A percentile compares a stretch with the other conserved stretches of the same genome.
phyloP scores from a whole-genome alignment of 2,329 filamentous ascomycete genomes.

The Exserohilum rostratum region DNA sequence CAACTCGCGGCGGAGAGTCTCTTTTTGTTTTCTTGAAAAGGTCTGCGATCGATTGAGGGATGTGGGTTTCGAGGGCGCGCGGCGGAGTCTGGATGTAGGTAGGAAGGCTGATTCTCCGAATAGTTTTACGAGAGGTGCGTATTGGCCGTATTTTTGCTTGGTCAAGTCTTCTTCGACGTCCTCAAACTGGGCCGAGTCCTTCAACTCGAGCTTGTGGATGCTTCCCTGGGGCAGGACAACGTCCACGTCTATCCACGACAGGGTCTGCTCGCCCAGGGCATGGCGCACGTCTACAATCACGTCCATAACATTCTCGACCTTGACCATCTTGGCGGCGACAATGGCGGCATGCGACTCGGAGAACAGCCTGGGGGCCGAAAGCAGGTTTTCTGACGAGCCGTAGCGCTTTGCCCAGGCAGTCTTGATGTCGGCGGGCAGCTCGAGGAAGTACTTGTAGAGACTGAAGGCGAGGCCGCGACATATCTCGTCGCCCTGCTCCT shows the following conservation, averaged over 20 bases:
- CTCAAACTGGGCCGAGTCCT: conserved; percentile 64
- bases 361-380: conserved; percentile 74
- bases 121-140: conserved; percentile 75
- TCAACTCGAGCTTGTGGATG: conserved; percentile 55
- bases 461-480: conserved; percentile 91
- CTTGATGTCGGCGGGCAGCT: conserved; percentile 80
- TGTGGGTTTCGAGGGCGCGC: conserved; percentile 85
- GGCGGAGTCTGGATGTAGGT: conserved; percentile 81
- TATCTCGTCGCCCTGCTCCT: conserved; percentile 94
- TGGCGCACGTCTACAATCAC: conserved; percentile 75
- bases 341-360: conserved; percentile 92
- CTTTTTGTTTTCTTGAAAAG: conserved; percentile 81
- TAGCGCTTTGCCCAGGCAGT: conserved; percentile 65
- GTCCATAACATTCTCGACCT: conserved; percentile 76
- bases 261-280: conserved; percentile 78
- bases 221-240: conserved; percentile 80
- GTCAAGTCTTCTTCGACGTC: conserved; percentile 69
- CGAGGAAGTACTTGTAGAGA: conserved; percentile 90
- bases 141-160: conserved; percentile 76
- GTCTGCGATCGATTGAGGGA: conserved; percentile 77
- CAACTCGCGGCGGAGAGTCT: conserved; percentile 85
- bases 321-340: conserved; percentile 81
- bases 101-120: conserved; percentile 86
- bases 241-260: conserved; percentile 87
- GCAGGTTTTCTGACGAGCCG: conserved; percentile 61